These are phyloP conservation scores for Speleostelium caveatum DNA, from an alignment of 78 protist genomes.

Conservation along the genomic window DNA sequence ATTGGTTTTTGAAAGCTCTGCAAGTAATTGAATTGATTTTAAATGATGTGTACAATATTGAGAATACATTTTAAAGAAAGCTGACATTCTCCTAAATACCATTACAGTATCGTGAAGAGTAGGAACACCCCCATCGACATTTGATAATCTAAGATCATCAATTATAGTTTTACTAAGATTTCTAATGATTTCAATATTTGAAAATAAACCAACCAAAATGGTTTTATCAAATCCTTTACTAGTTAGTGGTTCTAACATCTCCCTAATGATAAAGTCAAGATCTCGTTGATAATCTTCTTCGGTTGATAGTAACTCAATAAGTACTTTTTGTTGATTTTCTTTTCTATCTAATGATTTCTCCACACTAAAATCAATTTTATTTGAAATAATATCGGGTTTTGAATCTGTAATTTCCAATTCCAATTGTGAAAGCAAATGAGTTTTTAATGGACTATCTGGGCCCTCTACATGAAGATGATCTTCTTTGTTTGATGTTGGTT, in stretches of 20 bases:
- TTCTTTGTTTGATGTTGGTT: neutral
- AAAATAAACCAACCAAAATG: conserved; percentile 1
- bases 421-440: neutral
- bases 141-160: conserved; percentile 11
- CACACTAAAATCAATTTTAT: neutral
- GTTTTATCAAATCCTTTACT: conserved; percentile 13
- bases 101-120: neutral
- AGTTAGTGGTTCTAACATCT: conserved; percentile 21
- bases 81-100: conserved; percentile 37
- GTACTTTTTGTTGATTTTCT: conserved; percentile 14
- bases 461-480: neutral
- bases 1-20: conserved; percentile 26
- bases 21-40: conserved; percentile 2
- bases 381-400: neutral
- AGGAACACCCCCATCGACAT: neutral
- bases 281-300: conserved; percentile 62
- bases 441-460: neutral
- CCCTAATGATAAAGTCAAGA: conserved; percentile 40
- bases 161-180: conserved; percentile 26
- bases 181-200: conserved; percentile 67
- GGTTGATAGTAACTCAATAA: conserved; percentile 22
- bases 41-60: conserved; percentile 67
- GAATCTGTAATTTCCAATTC: neutral
- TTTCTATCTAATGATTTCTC: neutral
- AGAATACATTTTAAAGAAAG: conserved; percentile 76